Evolutionary conservation across 805 yeast genomes (phyloP), one percentile per base, ranked within the genome.

Genomic region (Metschnikowia anglica): DNA sequence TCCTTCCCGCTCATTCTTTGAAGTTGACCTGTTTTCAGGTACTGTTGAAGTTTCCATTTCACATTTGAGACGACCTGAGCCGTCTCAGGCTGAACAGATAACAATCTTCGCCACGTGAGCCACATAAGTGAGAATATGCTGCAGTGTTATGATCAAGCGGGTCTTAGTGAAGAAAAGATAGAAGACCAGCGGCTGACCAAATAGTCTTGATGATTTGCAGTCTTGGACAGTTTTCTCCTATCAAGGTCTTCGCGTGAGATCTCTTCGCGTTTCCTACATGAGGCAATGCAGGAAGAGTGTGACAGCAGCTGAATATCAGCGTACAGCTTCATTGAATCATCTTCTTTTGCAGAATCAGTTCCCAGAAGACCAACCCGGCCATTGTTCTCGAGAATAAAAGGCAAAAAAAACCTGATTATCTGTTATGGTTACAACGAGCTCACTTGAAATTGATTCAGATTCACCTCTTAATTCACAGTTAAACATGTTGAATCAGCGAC

Each of bases 401-500:
- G n/a, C n/a, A n/a, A n/a, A n/a, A n/a, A n/a, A n/a, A n/a, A n/a
- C n/a, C n/a, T n/a, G n/a, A n/a, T n/a, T n/a, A n/a, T n/a, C n/a
- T n/a, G n/a, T n/a, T n/a, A n/a, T n/a, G n/a, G n/a, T n/a, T n/a
- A n/a, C n/a, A n/a, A n/a, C n/a, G n/a, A n/a, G n/a, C 13, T 16
- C 16, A 26, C 29, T 26, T 29, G 32, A 16, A 29, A 29, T 29
- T 29, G 10, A 29, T 12, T 29, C 18, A 32, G 20, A 20, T 5
- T 20, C 11, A 19, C 16, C 35, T 25, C 25, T 12, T 15, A 20
- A 19, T 25, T 27, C 19, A n/a, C 13, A 17, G 12, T 15, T 6
- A 26, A 36, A 12, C 31, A 30, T 18, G n/a, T n/a, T n/a, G 41
- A 60, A 56, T 40, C 91, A 86, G 51, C 59, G 66, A 41, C 46